Conservation (phyloP, 2,329 filamentous ascomycete genomes). For the Aschersonia sp. region DNA sequence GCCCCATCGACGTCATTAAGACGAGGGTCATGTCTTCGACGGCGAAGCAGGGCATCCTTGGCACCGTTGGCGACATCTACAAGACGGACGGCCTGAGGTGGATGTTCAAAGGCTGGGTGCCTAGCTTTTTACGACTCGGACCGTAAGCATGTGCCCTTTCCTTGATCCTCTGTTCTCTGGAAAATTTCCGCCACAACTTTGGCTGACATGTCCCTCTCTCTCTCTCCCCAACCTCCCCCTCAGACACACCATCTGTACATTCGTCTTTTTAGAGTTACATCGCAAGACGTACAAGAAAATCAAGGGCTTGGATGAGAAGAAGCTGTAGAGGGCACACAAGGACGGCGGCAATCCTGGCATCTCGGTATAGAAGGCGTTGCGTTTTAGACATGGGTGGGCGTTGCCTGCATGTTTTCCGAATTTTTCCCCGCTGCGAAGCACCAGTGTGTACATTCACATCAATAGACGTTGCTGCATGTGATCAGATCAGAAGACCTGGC, state of each 20-base stretch:
- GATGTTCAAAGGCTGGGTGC: slow-evolving; percentile 87
- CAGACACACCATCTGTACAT: slow-evolving; percentile 73
- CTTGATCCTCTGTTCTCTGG: neutral
- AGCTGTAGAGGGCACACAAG: slow-evolving; percentile 8
- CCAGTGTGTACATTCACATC: no score
- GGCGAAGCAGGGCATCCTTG: slow-evolving; percentile 34
- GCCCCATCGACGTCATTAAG: slow-evolving; percentile 80
- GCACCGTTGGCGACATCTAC: slow-evolving; percentile 52
- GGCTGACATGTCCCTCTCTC: neutral
- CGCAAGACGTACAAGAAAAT: slow-evolving; percentile 58
- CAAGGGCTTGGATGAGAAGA: slow-evolving; percentile 19
- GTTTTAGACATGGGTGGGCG: slow-evolving; percentile 2
- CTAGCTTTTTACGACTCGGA: slow-evolving; percentile 52
- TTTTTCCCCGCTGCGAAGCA: no score
- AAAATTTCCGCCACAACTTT: no score
- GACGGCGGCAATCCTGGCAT: slow-evolving; percentile 1
- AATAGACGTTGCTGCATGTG: no score
- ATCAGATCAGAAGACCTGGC: no score
- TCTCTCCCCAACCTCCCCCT: neutral
- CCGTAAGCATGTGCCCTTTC: slow-evolving; percentile 30
- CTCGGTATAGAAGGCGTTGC: slow-evolving; percentile 4
- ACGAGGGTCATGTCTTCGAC: slow-evolving; percentile 68
- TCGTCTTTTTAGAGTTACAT: slow-evolving; percentile 76
- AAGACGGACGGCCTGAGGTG: slow-evolving; percentile 58
- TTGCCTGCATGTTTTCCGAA: neutral